Conservation (phyloP, 2,329 filamentous ascomycete species). For the Pyrenophora graminea region DNA sequence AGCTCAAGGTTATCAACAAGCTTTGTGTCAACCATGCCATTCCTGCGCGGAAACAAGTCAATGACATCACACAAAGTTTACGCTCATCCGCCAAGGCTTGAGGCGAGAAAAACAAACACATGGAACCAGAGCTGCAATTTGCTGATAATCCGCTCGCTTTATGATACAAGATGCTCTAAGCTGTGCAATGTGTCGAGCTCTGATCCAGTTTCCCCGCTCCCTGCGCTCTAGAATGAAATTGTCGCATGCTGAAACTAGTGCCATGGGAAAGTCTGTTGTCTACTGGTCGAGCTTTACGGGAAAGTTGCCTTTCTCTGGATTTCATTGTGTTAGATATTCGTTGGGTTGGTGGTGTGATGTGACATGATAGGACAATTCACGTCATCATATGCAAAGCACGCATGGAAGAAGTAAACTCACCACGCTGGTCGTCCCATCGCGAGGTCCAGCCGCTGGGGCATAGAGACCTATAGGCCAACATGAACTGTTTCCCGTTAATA, state of each 20-base stretch:
- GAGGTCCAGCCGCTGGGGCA: constrained; percentile 94
- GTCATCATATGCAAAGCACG: not conserved
- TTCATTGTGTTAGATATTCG: constrained; percentile 4
- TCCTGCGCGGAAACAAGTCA: not conserved
- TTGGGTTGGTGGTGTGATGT: too few species aligned
- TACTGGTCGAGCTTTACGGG: constrained; percentile 46
- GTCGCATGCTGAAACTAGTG: constrained; percentile 16
- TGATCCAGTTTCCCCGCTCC: constrained; percentile 24
- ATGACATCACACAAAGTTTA: constrained; percentile 9
- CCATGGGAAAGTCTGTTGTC: constrained; percentile 14
- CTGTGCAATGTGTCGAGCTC: constrained; percentile 25
- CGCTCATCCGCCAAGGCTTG: not conserved
- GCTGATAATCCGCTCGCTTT: constrained; percentile 28
- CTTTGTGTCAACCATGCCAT: too few species aligned
- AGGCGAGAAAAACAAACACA: constrained; percentile 13
- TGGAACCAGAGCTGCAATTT: constrained; percentile 32
- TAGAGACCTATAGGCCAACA: constrained; percentile 92
- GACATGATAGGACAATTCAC: too few species aligned
- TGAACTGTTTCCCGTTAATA: constrained; percentile 68
- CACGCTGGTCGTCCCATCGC: constrained; percentile 97
- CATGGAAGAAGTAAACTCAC: constrained; percentile 56
- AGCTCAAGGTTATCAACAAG: too few species aligned
- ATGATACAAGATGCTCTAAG: constrained; percentile 36
- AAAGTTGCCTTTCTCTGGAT: constrained; percentile 41
- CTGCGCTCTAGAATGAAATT: constrained; percentile 20